A percentile compares a stretch with the other conserved stretches of the same genome.
These are phyloP conservation scores for Arachis hypogaea DNA, from an alignment of 306 rosid species.

Conservation along the genomic window DNA sequence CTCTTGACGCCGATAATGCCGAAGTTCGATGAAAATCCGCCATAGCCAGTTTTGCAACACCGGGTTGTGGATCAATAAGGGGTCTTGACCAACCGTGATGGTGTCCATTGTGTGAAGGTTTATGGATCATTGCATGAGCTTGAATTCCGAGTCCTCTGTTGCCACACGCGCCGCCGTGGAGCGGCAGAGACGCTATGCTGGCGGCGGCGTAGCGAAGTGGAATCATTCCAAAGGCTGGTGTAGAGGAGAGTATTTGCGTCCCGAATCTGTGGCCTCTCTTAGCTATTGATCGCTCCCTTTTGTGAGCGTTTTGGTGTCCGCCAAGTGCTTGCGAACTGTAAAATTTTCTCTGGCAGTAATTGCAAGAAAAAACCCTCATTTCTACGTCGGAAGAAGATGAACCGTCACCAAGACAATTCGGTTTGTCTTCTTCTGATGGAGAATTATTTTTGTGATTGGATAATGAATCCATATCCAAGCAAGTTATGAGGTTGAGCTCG, in stretches of 20 bases:
- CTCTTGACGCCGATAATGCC: conserved; percentile 37
- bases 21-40: conserved; percentile 46
- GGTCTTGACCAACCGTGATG: conserved; percentile 54
- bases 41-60: conserved; percentile 47
- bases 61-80: conserved; percentile 55
- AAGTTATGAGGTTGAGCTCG: conserved; percentile 62
- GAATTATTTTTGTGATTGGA: too few relatives aligned
- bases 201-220: conserved; percentile 52
- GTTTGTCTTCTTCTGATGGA: conserved; percentile 29
- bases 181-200: conserved; percentile 71
- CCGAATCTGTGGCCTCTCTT: conserved; percentile 70
- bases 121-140: conserved; percentile 64
- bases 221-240: conserved; percentile 52
- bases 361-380: conserved; percentile 78
- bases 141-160: conserved; percentile 65
- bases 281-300: conserved; percentile 79
- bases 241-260: conserved; percentile 51
- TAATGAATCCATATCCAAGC: conserved; percentile 47
- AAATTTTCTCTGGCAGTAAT: conserved; percentile 86
- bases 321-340: conserved; percentile 93
- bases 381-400: conserved; percentile 42
- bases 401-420: too few relatives aligned
- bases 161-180: conserved; percentile 46
- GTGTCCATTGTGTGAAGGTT: conserved; percentile 53
- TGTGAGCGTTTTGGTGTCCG: conserved; percentile 96